Percentiles rank a stretch among this genome's conserved stretches.
Conservation (phyloP, 2,329 filamentous ascomycete species). For the Ascochyta koolunga region DNA sequence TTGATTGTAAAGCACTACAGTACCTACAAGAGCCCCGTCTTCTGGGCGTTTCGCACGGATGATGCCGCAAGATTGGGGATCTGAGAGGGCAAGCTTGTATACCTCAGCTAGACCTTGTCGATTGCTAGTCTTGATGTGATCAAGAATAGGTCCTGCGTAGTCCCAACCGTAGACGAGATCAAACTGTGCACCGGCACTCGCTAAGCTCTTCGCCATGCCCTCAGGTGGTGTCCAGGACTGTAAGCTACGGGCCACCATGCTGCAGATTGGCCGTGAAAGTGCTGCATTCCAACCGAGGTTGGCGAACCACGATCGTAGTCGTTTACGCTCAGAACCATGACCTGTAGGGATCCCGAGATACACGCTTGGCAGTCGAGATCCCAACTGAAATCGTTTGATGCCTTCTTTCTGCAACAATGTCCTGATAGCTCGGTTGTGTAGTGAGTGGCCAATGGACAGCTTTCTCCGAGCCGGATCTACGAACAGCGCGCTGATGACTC, state of each 20-base stretch:
- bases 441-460: conserved; percentile 85
- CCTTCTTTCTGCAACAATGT: conserved; percentile 73
- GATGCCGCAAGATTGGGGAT: conserved; percentile 76
- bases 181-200: conserved; percentile 76
- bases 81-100: conserved; percentile 75
- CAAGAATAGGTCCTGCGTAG: conserved; percentile 74
- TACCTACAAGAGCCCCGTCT: conserved; percentile 74
- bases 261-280: conserved; percentile 67
- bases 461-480: conserved; percentile 87
- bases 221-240: conserved; percentile 76
- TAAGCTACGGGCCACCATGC: conserved; percentile 77
- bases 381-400: conserved; percentile 81
- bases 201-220: conserved; percentile 74
- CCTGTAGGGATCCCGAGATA: conserved; percentile 83
- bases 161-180: conserved; percentile 83
- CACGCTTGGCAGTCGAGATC: conserved; percentile 79
- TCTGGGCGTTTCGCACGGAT: conserved; percentile 77
- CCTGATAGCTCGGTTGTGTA: conserved; percentile 84
- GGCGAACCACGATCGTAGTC: conserved; percentile 80
- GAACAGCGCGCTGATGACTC: conserved; percentile 83
- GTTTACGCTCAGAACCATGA: conserved; percentile 65
- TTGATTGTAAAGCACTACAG: conserved; percentile 77
- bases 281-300: conserved; percentile 85
- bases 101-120: conserved; percentile 80
- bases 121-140: conserved; percentile 74